Base-by-base conservation (phyloP, 192 early-diverging fungal genomes). In the Rhizophagus clarus region DNA sequence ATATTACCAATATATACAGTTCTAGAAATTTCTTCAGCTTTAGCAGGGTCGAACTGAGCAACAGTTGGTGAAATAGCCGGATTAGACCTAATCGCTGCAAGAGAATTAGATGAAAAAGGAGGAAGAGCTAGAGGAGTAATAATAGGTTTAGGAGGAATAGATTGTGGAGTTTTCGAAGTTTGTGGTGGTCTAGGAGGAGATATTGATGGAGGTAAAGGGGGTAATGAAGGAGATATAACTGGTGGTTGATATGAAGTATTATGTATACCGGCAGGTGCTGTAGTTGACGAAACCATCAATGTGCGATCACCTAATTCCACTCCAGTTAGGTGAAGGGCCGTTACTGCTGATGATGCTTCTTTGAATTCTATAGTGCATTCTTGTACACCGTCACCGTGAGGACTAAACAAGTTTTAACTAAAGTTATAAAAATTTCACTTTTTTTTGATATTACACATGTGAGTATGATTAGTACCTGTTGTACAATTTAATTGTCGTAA, bases 1-100 rank as follows among this genome's bases (percentile, higher is more conserved):
- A 95, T 89, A 81, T 94, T 94, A 42, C 94, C 94, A 45, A 94
- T 91, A 66, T 95, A 95, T 1, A 95, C 81, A 0, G 94, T 95
- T 9, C 93, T 87, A 4, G 92, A 88, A 68, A 94, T 95, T 79
- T 94, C 93, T 45, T 95, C 92, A 1, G 92, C 91, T 75, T 91
- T 90, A 8, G 77, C 78, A 0, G 93, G 92, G 81, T 94, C 92
- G 61, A 88, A 82, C 22, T 89, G 88, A 45, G 89, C 79, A 12
- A 90, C 83, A 1, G 86, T 83, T 22, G 90, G 87, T 14, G 85
- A 88, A 31, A 90, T 85, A 47, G 84, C 74, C 1, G 88, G 87
- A 72, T 84, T 79, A 9, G 84, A 64, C 6, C 87, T 85, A 66
- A 89, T 83, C 29, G 82, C 81, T 47, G 80, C 82, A 60, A 77